Evolutionary conservation across 257 asterid species (phyloP), one percentile per base, ranked within the genome.

Genomic region (Paulownia fortunei): DNA sequence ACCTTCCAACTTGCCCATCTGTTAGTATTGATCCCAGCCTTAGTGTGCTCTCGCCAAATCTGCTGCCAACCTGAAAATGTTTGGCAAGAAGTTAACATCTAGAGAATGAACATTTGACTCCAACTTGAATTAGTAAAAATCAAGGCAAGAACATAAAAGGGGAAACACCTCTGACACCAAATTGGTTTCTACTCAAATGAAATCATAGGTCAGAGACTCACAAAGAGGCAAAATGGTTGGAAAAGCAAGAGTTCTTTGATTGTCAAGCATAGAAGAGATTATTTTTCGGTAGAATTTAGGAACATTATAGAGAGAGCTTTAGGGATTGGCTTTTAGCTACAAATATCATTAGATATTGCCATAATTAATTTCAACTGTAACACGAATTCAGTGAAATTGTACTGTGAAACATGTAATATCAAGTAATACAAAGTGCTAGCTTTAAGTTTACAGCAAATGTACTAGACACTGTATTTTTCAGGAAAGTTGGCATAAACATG

Each of bases 1-100:
- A 93, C 83, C 99, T 87, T 78, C 99, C 97, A 13, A 93, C 98
- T 84, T 96, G 99, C 76, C 99, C 97, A 69, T 96, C 99, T 5
- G 98, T 81, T 46, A 96, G 84, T 24, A 96, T 93, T 44, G 99
- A 96, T 75, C 99, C 97, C 87, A 94, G 89, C 83, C 91, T 86
- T 62, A 94, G 80, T 51, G 97, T 94, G 94, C 98, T 89, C 88
- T 93, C 99, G 27, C 99, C 99, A 84, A 96, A 96, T 85, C 95
- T 90, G 89, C 99, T 96, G 76, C 99, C 99, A 73, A 85, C 99
- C 99, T 95, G 89, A 61, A 73, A 71, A 76, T 60, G 66, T 62
- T 67, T 72, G 54, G 52, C 59, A 54, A 72, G 61, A 64, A 46
- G 41, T 55, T 68, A 71, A 26, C 72, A 52, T 58, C 39, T 76